Base-by-base conservation (phyloP, 2,329 filamentous ascomycete species). In the Cadophora gregata region DNA sequence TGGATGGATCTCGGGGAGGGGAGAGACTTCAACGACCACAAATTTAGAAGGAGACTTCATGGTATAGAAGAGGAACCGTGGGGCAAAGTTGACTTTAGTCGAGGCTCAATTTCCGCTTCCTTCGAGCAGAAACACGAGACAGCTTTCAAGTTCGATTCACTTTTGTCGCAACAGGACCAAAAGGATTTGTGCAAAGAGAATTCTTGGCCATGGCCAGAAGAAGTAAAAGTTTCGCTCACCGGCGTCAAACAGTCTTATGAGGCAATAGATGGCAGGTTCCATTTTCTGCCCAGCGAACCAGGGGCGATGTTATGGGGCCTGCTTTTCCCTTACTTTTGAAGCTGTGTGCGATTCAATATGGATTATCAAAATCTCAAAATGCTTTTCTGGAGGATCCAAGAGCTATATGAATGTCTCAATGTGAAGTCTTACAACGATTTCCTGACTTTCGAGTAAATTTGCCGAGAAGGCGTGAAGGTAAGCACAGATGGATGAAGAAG, bases 1-100 rank as follows among this genome's bases (percentile, higher is more conserved):
- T 68, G 68, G 68, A 70, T 66, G 61, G 66, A 66, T 64, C n/a
- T 66, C 45, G 66, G 66, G n/a, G 50, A 67, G 36, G 63, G 63
- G 3, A 33, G 56, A 8, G 56, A 66, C 62, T 29, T 10, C 4
- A 50, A 48, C 1, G 68, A 68, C 62, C 10, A 12, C 7, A 68
- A 70, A 33, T 66, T 33, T 50, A 48, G 25, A 58, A 63, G 61
- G 56, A 66, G 63, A 59, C 29, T 68, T 58, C 8, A 25, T 7
- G 16, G 24, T 58, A 16, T 6, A 48, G 29, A 14, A 12, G 53
- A 42, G 62, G 62, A 4, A 63, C 10, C 53, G 25, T 42, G 47
- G 21, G 42, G 12, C 14, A 55, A 62, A 53, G 56, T 60, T 51
- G 29, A 27, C 0, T 64, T 58, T 59, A 31, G 45, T 45, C 68